Evolutionary conservation across 148 eudicot genomes (phyloP).

Genomic region (Salicornia ramosissima): DNA sequence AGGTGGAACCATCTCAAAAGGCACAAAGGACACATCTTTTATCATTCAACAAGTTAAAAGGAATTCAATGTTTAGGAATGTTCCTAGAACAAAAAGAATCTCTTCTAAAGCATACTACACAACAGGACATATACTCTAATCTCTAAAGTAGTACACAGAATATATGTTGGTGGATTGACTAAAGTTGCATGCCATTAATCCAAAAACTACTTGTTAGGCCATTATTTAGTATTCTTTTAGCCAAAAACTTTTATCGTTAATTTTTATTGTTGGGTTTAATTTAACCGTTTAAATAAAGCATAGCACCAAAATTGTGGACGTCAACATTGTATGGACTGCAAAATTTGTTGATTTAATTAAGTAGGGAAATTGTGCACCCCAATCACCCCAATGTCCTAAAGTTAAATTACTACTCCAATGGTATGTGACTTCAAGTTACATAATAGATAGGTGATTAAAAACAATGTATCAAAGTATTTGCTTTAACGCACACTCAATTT

Average conservation of each 20-base stretch:
- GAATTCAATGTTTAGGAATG: not conserved
- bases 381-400: constrained; percentile 1
- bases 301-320: not conserved
- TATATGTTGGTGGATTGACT: constrained; percentile 12
- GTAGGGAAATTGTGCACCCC: constrained; percentile 16
- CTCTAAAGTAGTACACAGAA: not conserved
- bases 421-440: constrained; percentile 10
- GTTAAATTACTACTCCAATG: too few relatives aligned
- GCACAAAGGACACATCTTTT: not conserved
- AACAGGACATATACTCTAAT: not conserved
- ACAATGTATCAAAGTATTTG: too few relatives aligned
- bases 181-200: not conserved
- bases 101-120: not conserved
- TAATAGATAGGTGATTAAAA: too few relatives aligned
- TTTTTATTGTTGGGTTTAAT: too few relatives aligned
- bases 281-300: not conserved
- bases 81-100: not conserved
- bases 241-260: too few relatives aligned
- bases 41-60: not conserved
- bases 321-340: constrained; percentile 3
- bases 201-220: not conserved
- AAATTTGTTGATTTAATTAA: constrained; percentile 9
- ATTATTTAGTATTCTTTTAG: not conserved
- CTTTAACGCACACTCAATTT: too few relatives aligned
- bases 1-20: not conserved